Evolutionary conservation across 208 protist species (phyloP), one percentile per base, ranked within the genome.

Genomic region (Wallacemonas sp.): DNA sequence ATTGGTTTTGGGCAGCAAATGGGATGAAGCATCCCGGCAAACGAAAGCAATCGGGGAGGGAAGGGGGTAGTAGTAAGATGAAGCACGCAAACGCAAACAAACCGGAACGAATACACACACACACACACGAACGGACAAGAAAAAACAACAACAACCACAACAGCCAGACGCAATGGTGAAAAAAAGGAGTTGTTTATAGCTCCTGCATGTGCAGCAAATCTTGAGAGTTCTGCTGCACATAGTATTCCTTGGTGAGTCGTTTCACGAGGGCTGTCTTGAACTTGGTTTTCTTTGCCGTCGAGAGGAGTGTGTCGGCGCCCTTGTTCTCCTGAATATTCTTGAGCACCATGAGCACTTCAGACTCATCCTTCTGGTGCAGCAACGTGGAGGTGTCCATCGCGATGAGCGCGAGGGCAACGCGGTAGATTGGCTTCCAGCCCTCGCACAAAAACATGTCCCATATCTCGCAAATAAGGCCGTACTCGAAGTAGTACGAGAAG

Each of bases 361-460:
- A 61, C 47, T 96, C 88, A 4, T 78, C 65, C 2, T 21, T 65
- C 46, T 70, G 54, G 0, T 38, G 23, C 14, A 93, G 57, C 23
- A 97, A 43, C 16, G 58, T 64, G 43, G 65, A 52, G 62, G 81
- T 55, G 23, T 94, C 78, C 2, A 92, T 60, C 41, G 84, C 75
- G 27, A 97, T 61, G n/a, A 97, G 69, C 26, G 83, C 76, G 16
- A 97, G 68, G 1, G 88, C 88, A 19, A 96, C 65, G 41, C 92
- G 90, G 68, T 83, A 93, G 19, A 97, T 88, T 36, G 88, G 74
- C 64, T 97, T 97, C 90, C 92, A 97, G 29, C 92, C 92, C 69
- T 97, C 92, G 61, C 84, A 94, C 64, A 97, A 60, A 68, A 97
- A 97, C 82, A 93, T 92, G 73, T 97, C 92, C 88, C 89, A 95